Evolutionary conservation across 177 flowering plant genomes (phyloP).

Genomic region (Telopea speciosissima): DNA sequence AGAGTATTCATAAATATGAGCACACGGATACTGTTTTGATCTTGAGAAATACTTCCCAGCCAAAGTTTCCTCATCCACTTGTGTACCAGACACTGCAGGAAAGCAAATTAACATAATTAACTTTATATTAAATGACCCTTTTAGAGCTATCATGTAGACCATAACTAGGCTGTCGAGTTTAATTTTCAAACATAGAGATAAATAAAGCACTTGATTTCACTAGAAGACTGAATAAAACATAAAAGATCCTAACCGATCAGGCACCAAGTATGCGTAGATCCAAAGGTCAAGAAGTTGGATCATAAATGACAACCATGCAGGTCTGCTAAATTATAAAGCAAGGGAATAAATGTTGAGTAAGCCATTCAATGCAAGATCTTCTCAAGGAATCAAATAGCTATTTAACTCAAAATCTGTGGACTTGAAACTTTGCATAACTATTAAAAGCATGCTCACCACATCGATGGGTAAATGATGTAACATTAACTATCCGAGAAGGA

Average conservation of each 20-base stretch:
- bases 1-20: slow-evolving; percentile 63
- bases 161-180: too few species aligned
- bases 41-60: slow-evolving; percentile 34
- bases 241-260: too few species aligned
- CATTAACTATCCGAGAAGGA: slow-evolving; percentile 83
- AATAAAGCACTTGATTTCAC: too few species aligned
- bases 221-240: too few species aligned
- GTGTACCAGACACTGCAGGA: slow-evolving; percentile 41
- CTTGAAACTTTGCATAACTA: neutral
- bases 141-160: neutral
- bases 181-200: too few species aligned
- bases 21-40: slow-evolving; percentile 50
- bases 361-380: neutral
- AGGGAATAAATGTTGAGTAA: neutral
- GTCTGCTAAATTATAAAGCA: neutral
- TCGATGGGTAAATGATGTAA: slow-evolving; percentile 87
- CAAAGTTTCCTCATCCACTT: slow-evolving; percentile 46
- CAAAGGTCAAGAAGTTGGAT: too few species aligned
- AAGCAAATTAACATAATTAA: neutral
- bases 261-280: too few species aligned
- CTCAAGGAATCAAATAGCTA: neutral
- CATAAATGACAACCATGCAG: neutral
- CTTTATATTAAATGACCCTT: neutral
- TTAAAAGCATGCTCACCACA: slow-evolving; percentile 40
- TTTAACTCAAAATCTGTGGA: neutral